Percentiles rank a stretch among this genome's conserved stretches.
These are phyloP conservation scores for Saprolegnia diclina DNA, from an alignment of 352 stramenopile genomes.

Conservation along the genomic window DNA sequence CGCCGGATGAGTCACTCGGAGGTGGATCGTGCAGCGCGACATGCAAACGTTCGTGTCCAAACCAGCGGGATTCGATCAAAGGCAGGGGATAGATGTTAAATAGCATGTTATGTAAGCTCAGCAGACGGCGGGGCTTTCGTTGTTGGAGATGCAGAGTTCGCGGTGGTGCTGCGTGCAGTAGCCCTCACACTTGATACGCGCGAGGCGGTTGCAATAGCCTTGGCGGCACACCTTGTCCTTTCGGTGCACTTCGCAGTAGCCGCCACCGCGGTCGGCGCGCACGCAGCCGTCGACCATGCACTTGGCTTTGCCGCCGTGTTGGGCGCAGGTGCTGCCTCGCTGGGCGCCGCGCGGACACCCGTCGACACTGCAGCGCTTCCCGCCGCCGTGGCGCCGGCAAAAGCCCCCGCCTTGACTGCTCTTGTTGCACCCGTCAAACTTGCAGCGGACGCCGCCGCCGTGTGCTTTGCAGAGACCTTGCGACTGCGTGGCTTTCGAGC, in stretches of 20 bases:
- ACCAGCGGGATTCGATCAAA: too few relatives aligned
- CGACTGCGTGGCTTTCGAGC: slow-evolving; percentile 25
- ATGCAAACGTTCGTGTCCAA: too few relatives aligned
- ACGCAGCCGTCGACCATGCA: slow-evolving; percentile 25
- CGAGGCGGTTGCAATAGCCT: slow-evolving; percentile 23
- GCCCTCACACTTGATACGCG: slow-evolving; percentile 14
- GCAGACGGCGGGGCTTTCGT: background rate
- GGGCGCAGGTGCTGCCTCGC: slow-evolving; percentile 19
- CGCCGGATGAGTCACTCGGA: too few relatives aligned
- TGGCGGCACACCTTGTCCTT: slow-evolving; percentile 8
- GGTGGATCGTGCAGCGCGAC: too few relatives aligned
- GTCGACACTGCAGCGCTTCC: slow-evolving; percentile 25
- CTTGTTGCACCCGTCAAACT: slow-evolving; percentile 28
- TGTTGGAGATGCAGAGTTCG: background rate
- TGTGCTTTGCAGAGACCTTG: slow-evolving; percentile 27
- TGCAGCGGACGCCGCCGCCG: slow-evolving; percentile 26
- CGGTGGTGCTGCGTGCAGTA: slow-evolving; percentile 26
- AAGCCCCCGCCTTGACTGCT: slow-evolving; percentile 28
- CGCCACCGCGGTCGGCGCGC: slow-evolving; percentile 18
- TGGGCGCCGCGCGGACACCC: slow-evolving; percentile 20
- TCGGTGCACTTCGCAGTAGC: slow-evolving; percentile 25
- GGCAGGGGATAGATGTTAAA: too few relatives aligned
- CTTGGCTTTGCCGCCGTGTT: slow-evolving; percentile 20
- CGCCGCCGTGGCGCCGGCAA: slow-evolving; percentile 25
- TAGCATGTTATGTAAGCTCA: background rate